These are phyloP conservation scores for Camellia japonica DNA, from an alignment of 148 eudicot genomes.

Conservation along the genomic window DNA sequence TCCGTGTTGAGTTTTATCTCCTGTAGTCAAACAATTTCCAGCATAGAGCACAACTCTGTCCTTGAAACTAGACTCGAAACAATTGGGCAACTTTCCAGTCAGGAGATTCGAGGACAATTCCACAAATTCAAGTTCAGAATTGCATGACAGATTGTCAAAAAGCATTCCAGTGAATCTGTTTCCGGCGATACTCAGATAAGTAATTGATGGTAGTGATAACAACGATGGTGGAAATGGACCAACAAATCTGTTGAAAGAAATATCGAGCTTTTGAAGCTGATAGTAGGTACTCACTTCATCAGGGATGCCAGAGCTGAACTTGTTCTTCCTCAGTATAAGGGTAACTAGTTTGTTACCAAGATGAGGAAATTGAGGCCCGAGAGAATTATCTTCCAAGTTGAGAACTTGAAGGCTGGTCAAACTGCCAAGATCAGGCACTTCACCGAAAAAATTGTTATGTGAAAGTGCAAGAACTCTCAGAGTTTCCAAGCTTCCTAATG, in stretches of 20 bases:
- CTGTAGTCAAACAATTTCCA: constrained; percentile 57
- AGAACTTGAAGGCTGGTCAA: constrained; percentile 69
- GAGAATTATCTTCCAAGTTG: constrained; percentile 58
- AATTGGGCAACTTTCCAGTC: constrained; percentile 60
- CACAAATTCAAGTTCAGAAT: constrained; percentile 47
- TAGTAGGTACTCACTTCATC: constrained; percentile 51
- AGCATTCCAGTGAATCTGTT: constrained; percentile 75
- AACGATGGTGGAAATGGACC: constrained; percentile 65
- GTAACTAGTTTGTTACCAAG: constrained; percentile 49
- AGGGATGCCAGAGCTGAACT: constrained; percentile 56
- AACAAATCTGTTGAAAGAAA: constrained; percentile 69
- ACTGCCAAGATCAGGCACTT: constrained; percentile 67
- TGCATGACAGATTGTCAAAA: constrained; percentile 46
- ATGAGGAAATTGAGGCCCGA: constrained; percentile 72
- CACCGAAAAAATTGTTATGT: constrained; percentile 60
- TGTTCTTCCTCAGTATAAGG: constrained; percentile 58
- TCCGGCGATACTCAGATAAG: constrained; percentile 47
- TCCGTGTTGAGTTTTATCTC: constrained; percentile 47
- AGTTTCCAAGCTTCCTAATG: constrained; percentile 50
- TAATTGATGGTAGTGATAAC: constrained; percentile 61
- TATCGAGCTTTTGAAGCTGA: constrained; percentile 62
- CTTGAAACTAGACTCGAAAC: constrained; percentile 41
- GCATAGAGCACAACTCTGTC: constrained; percentile 31
- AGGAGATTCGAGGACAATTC: constrained; percentile 70
- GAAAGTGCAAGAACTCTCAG: constrained; percentile 70